Evolutionary conservation across 2,329 filamentous ascomycete genomes (phyloP), one percentile per base, ranked within the genome.

Genomic region (Fusarium beomiforme): DNA sequence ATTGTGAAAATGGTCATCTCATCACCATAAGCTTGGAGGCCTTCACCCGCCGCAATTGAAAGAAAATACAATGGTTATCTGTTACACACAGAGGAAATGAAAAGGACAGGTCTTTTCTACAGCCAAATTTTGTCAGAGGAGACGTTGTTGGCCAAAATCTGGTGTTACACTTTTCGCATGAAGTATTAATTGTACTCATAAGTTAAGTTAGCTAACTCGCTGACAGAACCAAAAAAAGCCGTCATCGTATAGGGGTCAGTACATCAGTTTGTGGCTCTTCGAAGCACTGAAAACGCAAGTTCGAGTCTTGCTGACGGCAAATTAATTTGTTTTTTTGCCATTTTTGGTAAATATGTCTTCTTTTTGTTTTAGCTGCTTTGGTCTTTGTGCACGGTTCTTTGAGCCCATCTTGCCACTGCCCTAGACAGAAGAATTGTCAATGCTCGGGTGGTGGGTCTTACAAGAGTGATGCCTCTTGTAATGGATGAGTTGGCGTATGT

Each of bases 211-310:
- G 2, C 14, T 1, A 2, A 1, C 2, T 2, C 7, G 2, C 12
- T 13, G 21, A 33, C 46, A 71, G 21, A 51, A 63, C 47, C 47
- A 23, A 69, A 31, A 53, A 16, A 43, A 23, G 69, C 69, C 69
- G 69, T 71, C 69, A 71, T 71, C 69, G 69, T 71, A 71, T 71
- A 71, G 69, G 69, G 69, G 69, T 71, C 50, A 71, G 69, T 71
- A 71, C 69, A 71, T 71, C 69, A 71, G 69, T 71, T 71, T 71
- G 69, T 71, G 69, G 69, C 33, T 71, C 46, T 47, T 59, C 42
- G 59, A 72, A 71, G 69, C 69, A 71, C 69, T 71, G 69, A 72
- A 71, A 71, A 71, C 69, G 69, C 69, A 71, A 71, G 69, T 71
- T 71, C 69, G 69, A 71, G 69, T 71, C 69, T 71, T 71, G 69